These are phyloP conservation scores for Paramecium primaurelia DNA, from an alignment of 73 alveolate species.

Conservation along the genomic window DNA sequence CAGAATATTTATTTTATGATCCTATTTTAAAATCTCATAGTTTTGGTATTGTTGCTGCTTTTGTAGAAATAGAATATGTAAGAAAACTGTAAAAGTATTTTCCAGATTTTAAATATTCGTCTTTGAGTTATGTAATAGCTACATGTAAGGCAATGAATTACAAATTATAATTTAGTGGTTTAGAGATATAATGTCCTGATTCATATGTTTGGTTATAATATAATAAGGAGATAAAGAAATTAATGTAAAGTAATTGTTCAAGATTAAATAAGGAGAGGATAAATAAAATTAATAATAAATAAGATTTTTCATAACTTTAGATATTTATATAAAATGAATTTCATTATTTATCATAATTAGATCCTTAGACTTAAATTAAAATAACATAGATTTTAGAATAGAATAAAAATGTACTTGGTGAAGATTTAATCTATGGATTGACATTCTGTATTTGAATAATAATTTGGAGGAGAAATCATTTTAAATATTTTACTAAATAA, in stretches of 20 bases:
- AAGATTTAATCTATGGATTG: background rate
- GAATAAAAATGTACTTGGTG: background rate
- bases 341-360: background rate
- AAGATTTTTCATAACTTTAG: background rate
- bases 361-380: background rate
- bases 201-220: background rate
- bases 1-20: conserved; percentile 87
- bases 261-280: background rate
- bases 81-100: conserved; percentile 62
- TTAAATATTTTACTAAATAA: background rate
- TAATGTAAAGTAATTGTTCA: background rate
- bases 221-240: background rate
- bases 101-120: conserved; percentile 77
- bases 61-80: conserved; percentile 90
- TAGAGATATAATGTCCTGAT: background rate
- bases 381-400: background rate
- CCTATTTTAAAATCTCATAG: conserved; percentile 78
- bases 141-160: conserved; percentile 76
- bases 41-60: conserved; percentile 83
- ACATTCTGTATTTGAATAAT: background rate
- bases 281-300: background rate
- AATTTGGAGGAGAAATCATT: background rate
- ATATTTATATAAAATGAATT: background rate
- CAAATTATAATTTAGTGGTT: conserved; percentile 60
- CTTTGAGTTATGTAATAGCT: conserved; percentile 82